Evolutionary conservation across 1,284 basidiomycete genomes (phyloP).

Genomic region (Ceraceosorus guamensis): DNA sequence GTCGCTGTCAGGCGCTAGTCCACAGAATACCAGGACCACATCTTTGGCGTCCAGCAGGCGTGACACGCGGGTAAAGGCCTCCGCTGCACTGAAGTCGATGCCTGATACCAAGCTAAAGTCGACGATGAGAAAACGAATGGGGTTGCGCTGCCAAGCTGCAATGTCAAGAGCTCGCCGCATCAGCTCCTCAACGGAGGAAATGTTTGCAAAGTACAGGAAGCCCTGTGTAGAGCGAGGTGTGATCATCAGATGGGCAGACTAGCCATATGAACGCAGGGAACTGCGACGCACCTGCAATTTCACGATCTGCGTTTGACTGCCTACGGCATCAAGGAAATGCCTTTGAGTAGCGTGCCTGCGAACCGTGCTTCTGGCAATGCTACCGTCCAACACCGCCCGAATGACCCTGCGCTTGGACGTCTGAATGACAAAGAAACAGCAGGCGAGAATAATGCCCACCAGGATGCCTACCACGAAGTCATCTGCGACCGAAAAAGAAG

Average conservation of each 20-base stretch:
- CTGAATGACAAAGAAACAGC: constrained; percentile 92
- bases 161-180: constrained; percentile 68
- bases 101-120: constrained; percentile 71
- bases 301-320: constrained; percentile 82
- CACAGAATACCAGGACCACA: constrained; percentile 82
- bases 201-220: constrained; percentile 94
- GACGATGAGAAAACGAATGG: constrained; percentile 65
- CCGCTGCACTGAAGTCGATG: constrained; percentile 88
- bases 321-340: constrained; percentile 80
- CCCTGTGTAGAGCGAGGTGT: constrained; percentile 54
- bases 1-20: constrained; percentile 52
- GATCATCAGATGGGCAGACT: too few species aligned
- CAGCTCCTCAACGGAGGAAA: constrained; percentile 70
- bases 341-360: constrained; percentile 79
- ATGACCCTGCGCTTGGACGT: constrained; percentile 62
- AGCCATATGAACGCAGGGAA: too few species aligned
- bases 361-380: constrained; percentile 67
- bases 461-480: constrained; percentile 84
- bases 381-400: constrained; percentile 42
- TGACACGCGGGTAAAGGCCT: constrained; percentile 87
- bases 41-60: constrained; percentile 68
- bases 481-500: neutral
- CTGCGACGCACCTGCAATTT: constrained; percentile 53
- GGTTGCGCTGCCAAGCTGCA: constrained; percentile 67
- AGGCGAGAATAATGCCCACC: constrained; percentile 84